phyloP scores from a whole-genome alignment of 2,329 filamentous ascomycete genomes.

The Botrytis hyacinthi region DNA sequence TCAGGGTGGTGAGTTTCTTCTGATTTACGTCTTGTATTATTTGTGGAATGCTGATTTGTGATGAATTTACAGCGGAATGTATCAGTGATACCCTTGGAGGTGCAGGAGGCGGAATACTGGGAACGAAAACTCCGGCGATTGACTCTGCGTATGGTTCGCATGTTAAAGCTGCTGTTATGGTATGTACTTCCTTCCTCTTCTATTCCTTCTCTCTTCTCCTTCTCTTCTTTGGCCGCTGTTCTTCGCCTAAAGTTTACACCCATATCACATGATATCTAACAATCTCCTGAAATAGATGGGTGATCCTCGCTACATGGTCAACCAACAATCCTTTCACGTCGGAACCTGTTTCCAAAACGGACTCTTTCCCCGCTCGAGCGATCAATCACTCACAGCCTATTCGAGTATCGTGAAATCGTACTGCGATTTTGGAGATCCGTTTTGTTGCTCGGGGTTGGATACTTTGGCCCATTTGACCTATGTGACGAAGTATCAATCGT shows the following conservation, averaged over 20 bases:
- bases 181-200: background rate
- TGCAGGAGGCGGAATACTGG: background rate
- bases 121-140: background rate
- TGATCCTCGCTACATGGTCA: constrained; percentile 7
- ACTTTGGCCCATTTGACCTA: background rate
- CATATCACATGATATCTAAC: background rate
- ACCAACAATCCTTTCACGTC: background rate
- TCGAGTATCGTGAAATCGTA: background rate
- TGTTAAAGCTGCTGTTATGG: background rate
- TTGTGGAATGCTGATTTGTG: background rate
- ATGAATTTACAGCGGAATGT: background rate
- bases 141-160: background rate
- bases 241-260: background rate
- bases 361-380: constrained; percentile 3
- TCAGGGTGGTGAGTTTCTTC: background rate
- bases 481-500: background rate
- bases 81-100: background rate
- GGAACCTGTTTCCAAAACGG: constrained; percentile 15
- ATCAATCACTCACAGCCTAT: background rate
- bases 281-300: background rate
- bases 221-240: rapidly evolving
- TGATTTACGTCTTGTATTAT: background rate
- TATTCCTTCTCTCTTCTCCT: background rate
- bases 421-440: constrained; percentile 10
- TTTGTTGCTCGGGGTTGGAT: constrained; percentile 1